phyloP scores from a whole-genome alignment of 78 protist genomes.

The Dictyostelium brefeldianum region DNA sequence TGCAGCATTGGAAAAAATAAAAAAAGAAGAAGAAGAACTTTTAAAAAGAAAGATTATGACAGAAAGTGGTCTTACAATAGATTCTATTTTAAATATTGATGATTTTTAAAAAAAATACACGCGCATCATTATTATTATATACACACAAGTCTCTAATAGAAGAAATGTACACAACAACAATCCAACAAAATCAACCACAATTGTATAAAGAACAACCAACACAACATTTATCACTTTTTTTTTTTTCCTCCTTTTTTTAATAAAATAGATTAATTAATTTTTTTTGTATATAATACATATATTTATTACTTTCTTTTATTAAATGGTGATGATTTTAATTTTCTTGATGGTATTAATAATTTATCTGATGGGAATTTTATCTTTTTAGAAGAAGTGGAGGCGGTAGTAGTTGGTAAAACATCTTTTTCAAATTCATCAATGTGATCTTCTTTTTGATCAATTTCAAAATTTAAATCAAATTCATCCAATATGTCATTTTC shows the following conservation, averaged over 20 bases:
- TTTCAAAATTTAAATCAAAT: not conserved
- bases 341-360: too few species aligned
- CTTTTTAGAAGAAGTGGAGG: too few species aligned
- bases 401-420: too few species aligned
- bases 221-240: not conserved
- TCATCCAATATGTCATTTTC: not conserved
- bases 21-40: slow-evolving; percentile 49
- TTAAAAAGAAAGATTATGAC: slow-evolving; percentile 63
- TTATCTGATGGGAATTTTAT: too few species aligned
- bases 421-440: not conserved
- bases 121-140: not conserved
- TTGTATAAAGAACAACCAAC: not conserved
- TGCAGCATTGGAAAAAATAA: slow-evolving; percentile 48
- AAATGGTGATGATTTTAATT: too few species aligned
- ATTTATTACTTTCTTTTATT: too few species aligned
- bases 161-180: not conserved
- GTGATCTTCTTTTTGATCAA: not conserved
- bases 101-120: slow-evolving; percentile 37
- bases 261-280: too few species aligned
- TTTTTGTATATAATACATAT: too few species aligned
- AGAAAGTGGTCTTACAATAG: slow-evolving; percentile 71
- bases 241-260: too few species aligned
- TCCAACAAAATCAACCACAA: not conserved
- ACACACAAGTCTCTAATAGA: not conserved
- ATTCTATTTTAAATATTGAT: slow-evolving; percentile 68